These are phyloP conservation scores for Stemphylium beticola DNA, from an alignment of 2,329 filamentous ascomycete genomes.

Conservation along the genomic window DNA sequence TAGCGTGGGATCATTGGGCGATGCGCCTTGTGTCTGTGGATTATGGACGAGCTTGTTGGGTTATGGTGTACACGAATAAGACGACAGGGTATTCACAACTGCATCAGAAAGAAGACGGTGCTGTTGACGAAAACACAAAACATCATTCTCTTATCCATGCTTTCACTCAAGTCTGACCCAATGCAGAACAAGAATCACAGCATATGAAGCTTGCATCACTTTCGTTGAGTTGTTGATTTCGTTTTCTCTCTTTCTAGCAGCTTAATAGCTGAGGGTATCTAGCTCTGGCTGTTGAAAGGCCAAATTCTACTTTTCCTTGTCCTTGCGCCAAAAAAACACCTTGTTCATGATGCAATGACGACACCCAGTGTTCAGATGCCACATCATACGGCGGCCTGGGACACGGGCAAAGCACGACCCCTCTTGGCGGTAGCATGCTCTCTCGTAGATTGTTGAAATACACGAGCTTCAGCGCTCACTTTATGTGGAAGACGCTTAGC, in stretches of 20 bases:
- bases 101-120: background rate
- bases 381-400: background rate
- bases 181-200: no score
- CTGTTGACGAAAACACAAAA: background rate
- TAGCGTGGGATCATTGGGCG: constrained; percentile 3
- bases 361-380: background rate
- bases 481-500: constrained; percentile 35
- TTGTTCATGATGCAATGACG: constrained; percentile 1
- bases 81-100: background rate
- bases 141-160: no score
- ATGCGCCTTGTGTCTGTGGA: background rate
- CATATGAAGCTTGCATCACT: no score
- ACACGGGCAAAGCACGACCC: constrained; percentile 1
- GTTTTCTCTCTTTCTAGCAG: constrained; percentile 4
- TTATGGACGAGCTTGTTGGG: background rate
- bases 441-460: constrained; percentile 51
- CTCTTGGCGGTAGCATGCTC: constrained; percentile 14
- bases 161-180: no score
- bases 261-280: constrained; percentile 24
- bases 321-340: constrained; percentile 8
- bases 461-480: constrained; percentile 46
- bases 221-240: background rate
- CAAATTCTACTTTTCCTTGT: constrained; percentile 13
- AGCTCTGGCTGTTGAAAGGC: constrained; percentile 30
- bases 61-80: background rate